Evolutionary conservation across 768 basidiomycete species (phyloP).

Genomic region (Suillus plorans): DNA sequence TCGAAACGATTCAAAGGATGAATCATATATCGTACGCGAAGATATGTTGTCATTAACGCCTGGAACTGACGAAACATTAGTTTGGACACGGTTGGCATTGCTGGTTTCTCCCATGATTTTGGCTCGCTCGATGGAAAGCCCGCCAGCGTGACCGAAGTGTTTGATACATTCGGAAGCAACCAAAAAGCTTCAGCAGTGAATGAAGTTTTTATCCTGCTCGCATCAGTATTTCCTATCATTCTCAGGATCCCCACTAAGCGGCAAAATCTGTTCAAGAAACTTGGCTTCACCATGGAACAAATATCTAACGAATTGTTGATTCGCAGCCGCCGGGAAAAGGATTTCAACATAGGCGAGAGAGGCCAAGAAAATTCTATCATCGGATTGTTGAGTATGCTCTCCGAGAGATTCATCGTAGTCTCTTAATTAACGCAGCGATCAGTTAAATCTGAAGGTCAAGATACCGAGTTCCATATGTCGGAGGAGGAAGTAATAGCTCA

Average conservation of each 20-base stretch:
- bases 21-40: constrained; percentile 33
- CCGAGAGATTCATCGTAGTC: background rate
- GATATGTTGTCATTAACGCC: background rate
- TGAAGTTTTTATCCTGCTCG: constrained; percentile 7
- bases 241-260: background rate
- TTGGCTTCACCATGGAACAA: background rate
- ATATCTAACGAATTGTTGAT: background rate
- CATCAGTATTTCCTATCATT: background rate
- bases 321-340: background rate
- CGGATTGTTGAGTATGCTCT: background rate
- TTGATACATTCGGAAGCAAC: constrained; percentile 34
- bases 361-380: background rate
- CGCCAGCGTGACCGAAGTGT: constrained; percentile 40
- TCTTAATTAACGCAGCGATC: background rate
- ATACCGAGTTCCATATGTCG: background rate
- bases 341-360: background rate
- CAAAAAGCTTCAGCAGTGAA: constrained; percentile 23
- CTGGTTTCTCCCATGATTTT: constrained; percentile 61
- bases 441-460: background rate
- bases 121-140: constrained; percentile 48
- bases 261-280: background rate
- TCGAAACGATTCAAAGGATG: constrained; percentile 24
- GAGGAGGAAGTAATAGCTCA: background rate
- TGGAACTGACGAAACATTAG: constrained; percentile 24
- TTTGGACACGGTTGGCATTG: constrained; percentile 57